Percentiles rank a stretch among this genome's conserved stretches.
These are phyloP conservation scores for Kwoniella dendrophila DNA, from an alignment of 768 basidiomycete genomes.

Conservation along the genomic window DNA sequence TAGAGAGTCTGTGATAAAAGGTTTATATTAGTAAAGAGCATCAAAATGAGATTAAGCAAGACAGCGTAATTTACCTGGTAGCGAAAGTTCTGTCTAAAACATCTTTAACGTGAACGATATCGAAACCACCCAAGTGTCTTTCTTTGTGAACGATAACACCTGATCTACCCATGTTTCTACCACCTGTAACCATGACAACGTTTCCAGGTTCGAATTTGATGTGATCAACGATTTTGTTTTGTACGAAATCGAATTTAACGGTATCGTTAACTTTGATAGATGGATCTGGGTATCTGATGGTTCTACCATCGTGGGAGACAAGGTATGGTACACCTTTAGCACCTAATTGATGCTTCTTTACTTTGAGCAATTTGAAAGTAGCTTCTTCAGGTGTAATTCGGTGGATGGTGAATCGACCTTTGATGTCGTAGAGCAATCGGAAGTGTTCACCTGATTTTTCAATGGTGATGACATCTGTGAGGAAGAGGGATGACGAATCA, in stretches of 20 bases:
- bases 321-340: slow-evolving; percentile 92
- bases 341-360: slow-evolving; percentile 87
- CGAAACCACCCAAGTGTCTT: slow-evolving; percentile 97
- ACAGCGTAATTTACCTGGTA: slow-evolving; percentile 69
- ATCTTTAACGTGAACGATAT: slow-evolving; percentile 97
- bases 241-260: slow-evolving; percentile 93
- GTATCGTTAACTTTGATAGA: slow-evolving; percentile 94
- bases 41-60: background rate
- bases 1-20: slow-evolving; percentile 68
- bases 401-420: slow-evolving; percentile 99
- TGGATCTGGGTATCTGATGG: slow-evolving; percentile 99
- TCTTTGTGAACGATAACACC: slow-evolving; percentile 95
- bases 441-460: slow-evolving; percentile 99
- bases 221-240: slow-evolving; percentile 84
- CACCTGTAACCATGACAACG: slow-evolving; percentile 96
- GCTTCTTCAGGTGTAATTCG: slow-evolving; percentile 98
- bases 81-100: slow-evolving; percentile 93
- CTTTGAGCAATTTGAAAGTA: slow-evolving; percentile 86
- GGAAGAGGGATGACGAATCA: background rate
- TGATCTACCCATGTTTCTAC: slow-evolving; percentile 98
- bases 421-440: slow-evolving; percentile 98
- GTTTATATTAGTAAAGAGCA: background rate
- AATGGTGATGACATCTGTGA: slow-evolving; percentile 86
- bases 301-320: slow-evolving; percentile 98
- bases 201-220: slow-evolving; percentile 97